Conservation (phyloP, 225 moss, liverwort and hornwort species). For the Anthoceros angustus region DNA sequence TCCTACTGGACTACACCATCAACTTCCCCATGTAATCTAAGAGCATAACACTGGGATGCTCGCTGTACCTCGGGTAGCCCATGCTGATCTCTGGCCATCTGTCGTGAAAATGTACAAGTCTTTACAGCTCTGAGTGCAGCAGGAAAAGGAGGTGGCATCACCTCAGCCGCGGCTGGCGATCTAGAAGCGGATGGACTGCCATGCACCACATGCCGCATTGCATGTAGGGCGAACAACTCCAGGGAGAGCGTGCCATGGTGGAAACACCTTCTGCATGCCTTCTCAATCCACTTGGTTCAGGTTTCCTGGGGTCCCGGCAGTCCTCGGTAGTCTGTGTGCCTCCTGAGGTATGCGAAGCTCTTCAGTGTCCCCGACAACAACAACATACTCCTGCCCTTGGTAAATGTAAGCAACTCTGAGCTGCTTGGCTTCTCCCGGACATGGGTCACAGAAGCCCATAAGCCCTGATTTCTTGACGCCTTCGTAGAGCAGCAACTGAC, state of each 20-base stretch:
- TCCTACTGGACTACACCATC: not conserved
- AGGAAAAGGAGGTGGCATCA: no score
- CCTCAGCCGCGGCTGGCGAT: no score
- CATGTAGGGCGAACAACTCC: not conserved
- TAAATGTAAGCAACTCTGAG: conserved; percentile 64
- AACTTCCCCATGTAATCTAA: not conserved
- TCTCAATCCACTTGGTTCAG: conserved; percentile 72
- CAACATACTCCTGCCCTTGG: conserved; percentile 57
- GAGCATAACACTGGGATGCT: no score
- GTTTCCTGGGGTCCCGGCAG: conserved; percentile 32
- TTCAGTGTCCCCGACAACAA: conserved; percentile 83
- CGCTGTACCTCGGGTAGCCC: not conserved
- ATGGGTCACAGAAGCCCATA: conserved; percentile 99
- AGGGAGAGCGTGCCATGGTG: not conserved
- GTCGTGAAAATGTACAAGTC: not conserved
- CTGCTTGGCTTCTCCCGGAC: conserved; percentile 90
- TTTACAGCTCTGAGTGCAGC: no score
- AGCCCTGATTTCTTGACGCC: conserved; percentile 14
- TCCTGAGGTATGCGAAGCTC: conserved; percentile 92
- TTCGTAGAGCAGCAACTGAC: conserved; percentile 53
- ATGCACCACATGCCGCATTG: no score
- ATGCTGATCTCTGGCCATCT: not conserved
- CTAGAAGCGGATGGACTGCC: no score
- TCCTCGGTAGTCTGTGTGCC: conserved; percentile 38
- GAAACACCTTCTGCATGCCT: not conserved